Evolutionary conservation across 1,139 yeast species (phyloP), one percentile per base, ranked within the genome.

Genomic region (Protomyces lactucae-debilis): DNA sequence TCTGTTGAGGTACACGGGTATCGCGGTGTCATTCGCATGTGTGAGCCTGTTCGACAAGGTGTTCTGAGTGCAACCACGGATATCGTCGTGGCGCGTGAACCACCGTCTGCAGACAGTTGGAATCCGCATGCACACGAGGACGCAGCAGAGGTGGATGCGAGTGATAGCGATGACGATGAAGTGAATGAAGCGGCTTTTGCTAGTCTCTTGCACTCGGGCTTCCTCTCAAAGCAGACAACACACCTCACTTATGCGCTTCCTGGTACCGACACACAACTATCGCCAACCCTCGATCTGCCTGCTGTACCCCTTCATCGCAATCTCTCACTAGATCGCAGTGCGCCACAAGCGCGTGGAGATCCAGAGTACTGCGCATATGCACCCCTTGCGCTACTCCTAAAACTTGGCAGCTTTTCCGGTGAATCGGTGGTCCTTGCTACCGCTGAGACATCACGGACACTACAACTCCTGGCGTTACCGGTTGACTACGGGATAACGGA

Each of bases 31-130:
- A 21, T 59, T 18, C 53, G 57, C 9, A 67, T 68, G 74, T 4
- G 57, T 72, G 65, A 61, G 25, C 65, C 65, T 5, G 53, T 61
- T 3, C 54, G 56, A 10, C 65, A 61, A 25, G 65, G 65, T 9
- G 45, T 61, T 25, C 23, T 61, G 45, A 18, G 61, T 40, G 10
- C 51, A 5, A 12, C 28, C 23, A 61, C 65, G 14, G 65, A 61
- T 21, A 23, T 61, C 18, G 61, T 61, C 14, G 18, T 61, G 3
- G 64, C 64, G n/a, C 37, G 59, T 9, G 64, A 36, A 25, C 9
- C 54, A n/a, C 48, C 54, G 1, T 25, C 43, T 14, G 23, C 48
- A 21, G 18, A n/a, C 14, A 16, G 16, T 39, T 28, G 32, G 32
- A 3, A 3, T 4, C 32, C 32, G 8, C 8, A 4, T 28, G 8